Percentiles rank a stretch among this genome's conserved stretches.
Evolutionary conservation across 2,329 filamentous ascomycete species (phyloP).

Genomic region (Cordyceps cicadae): DNA sequence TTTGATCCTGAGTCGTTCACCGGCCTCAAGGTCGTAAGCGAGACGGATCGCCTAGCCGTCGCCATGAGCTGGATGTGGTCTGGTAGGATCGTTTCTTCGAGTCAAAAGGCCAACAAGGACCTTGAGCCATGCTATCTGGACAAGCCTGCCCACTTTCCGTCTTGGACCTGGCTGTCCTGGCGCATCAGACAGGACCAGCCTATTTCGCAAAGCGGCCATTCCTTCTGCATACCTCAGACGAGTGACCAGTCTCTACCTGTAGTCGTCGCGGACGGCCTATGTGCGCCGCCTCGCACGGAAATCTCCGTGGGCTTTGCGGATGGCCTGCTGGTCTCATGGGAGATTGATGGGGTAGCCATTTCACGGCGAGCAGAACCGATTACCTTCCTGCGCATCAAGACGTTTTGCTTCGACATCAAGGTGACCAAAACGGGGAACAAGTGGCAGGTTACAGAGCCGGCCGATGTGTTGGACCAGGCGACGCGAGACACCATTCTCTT

Average conservation of each 20-base stretch:
- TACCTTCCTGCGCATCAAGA: constrained; percentile 26
- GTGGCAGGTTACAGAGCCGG: background rate
- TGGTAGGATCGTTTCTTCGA: background rate
- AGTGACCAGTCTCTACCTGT: constrained; percentile 19
- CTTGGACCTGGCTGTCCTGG: constrained; percentile 33
- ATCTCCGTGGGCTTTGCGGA: constrained; percentile 28
- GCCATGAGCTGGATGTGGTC: constrained; percentile 27
- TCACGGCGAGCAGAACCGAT: constrained; percentile 19
- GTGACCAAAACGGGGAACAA: constrained; percentile 15
- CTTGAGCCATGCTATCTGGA: constrained; percentile 15
- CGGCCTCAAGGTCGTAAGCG: constrained; percentile 19
- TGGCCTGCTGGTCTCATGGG: constrained; percentile 27
- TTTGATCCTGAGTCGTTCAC: constrained; percentile 26
- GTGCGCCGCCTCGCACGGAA: constrained; percentile 25
- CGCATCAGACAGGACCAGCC: constrained; percentile 19
- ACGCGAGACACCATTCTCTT: background rate
- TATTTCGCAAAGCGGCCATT: background rate
- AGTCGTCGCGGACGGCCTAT: constrained; percentile 19
- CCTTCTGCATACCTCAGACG: constrained; percentile 25
- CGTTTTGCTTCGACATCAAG: constrained; percentile 26
- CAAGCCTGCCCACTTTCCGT: constrained; percentile 20
- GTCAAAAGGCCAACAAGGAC: background rate
- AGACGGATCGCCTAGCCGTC: constrained; percentile 27
- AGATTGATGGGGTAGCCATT: constrained; percentile 27
- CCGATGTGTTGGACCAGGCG: background rate